Percentiles rank a stretch among this genome's conserved stretches.
phyloP scores from a whole-genome alignment of 1,284 basidiomycete species.

The Cryptococcus hybrid region DNA sequence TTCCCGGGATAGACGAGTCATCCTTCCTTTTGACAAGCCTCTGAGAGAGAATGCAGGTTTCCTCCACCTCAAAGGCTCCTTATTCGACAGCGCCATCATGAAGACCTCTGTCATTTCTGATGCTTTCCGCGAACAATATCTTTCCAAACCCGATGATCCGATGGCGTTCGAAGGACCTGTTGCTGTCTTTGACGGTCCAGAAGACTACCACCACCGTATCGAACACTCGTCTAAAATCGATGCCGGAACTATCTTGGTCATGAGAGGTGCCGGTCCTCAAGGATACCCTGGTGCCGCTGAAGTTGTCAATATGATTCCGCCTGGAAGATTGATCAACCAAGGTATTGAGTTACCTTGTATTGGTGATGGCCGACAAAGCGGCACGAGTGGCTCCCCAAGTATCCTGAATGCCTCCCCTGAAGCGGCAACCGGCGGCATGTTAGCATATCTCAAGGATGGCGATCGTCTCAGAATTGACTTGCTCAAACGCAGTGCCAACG shows the following conservation, averaged over 20 bases:
- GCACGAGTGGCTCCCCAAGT: conserved; percentile 47
- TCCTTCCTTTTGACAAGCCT: conserved; percentile 40
- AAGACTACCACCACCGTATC: conserved; percentile 47
- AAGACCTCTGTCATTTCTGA: conserved; percentile 49
- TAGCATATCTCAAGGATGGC: conserved; percentile 47
- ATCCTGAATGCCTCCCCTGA: conserved; percentile 50
- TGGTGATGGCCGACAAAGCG: conserved; percentile 47
- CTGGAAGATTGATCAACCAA: conserved; percentile 45
- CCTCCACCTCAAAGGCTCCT: conserved; percentile 44
- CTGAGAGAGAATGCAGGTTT: conserved; percentile 43
- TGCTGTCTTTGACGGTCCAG: conserved; percentile 49
- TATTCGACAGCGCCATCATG: conserved; percentile 51
- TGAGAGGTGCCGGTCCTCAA: conserved; percentile 47
- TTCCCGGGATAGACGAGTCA: conserved; percentile 41
- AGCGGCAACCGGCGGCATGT: conserved; percentile 45
- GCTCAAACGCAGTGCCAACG: conserved; percentile 38
- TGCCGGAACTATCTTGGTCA: conserved; percentile 42
- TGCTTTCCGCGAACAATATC: conserved; percentile 42
- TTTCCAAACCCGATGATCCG: conserved; percentile 45
- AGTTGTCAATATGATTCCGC: conserved; percentile 51
- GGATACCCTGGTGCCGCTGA: conserved; percentile 48
- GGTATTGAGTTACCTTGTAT: conserved; percentile 50
- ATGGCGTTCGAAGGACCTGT: conserved; percentile 50
- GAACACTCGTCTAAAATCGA: conserved; percentile 30
- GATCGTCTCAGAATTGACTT: conserved; percentile 49